Percentiles rank a stretch among this genome's conserved stretches.
Evolutionary conservation across 805 yeast genomes (phyloP).

Genomic region (Saturnispora besseyi): DNA sequence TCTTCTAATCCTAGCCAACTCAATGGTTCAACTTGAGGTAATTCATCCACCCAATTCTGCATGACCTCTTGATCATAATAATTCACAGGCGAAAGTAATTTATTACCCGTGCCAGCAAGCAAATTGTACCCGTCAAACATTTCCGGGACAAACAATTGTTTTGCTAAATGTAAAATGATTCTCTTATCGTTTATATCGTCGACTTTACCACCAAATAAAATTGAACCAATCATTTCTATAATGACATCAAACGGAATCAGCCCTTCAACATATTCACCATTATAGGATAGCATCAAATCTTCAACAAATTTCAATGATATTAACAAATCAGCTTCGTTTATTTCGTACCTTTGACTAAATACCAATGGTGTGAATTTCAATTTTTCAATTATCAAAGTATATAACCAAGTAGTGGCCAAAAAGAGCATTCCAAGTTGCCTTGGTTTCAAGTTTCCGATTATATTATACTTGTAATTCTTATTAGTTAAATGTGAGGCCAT

Average conservation of each 20-base stretch:
- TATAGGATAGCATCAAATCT: conserved; percentile 27
- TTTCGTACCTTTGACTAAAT: conserved; percentile 52
- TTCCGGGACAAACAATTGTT: conserved; percentile 29
- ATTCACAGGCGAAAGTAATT: conserved; percentile 37
- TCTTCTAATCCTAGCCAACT: conserved; percentile 23
- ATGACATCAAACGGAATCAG: conserved; percentile 2
- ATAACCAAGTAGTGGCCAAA: conserved; percentile 62
- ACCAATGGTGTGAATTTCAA: conserved; percentile 55
- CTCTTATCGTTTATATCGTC: conserved; percentile 34
- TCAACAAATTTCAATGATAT: conserved; percentile 39
- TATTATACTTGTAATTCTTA: neutral
- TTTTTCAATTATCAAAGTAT: conserved; percentile 52
- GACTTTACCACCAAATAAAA: conserved; percentile 63
- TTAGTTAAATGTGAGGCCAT: conserved; percentile 23
- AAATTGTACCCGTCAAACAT: conserved; percentile 25
- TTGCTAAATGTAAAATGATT: conserved; percentile 29
- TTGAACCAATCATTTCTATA: conserved; percentile 4
- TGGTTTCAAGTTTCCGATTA: conserved; percentile 22
- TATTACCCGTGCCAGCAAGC: neutral
- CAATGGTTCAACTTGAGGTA: conserved; percentile 43
- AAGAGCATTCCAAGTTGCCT: conserved; percentile 39
- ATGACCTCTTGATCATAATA: conserved; percentile 17
- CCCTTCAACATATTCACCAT: neutral
- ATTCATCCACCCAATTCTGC: conserved; percentile 38
- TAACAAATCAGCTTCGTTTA: conserved; percentile 63